Evolutionary conservation across 208 protist genomes (phyloP), one percentile per base, ranked within the genome.

Genomic region (Trypanosomatidae sp.): DNA sequence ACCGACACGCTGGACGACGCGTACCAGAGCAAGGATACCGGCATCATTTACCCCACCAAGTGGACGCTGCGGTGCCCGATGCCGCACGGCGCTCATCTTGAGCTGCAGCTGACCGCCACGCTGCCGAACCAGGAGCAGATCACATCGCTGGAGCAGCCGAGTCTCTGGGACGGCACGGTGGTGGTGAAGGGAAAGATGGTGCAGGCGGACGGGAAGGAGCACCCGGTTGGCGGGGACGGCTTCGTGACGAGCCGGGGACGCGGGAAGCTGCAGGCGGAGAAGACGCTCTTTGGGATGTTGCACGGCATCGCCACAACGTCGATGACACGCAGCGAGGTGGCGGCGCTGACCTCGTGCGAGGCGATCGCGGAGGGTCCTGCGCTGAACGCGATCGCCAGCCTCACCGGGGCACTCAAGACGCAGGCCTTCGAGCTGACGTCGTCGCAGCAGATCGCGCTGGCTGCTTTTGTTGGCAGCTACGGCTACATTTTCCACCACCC

Each of bases 401-500:
- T 89, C 19, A 80, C 60, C 25, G 58, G 52, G 4, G 68, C 83
- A 15, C 67, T 83, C 12, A 64, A 74, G 59, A 76, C 74, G 62
- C 81, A 86, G 64, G 25, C 79, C 19, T 69, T 82, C 58, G 60
- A 68, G n/a, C 60, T 90, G 12, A 70, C 56, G 0, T 64, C 83
- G n/a, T 68, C 73, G 46, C 85, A 93, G 56, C 78, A 84, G 53
- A 69, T 90, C 1, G 72, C 90, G 10, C 58, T 90, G 43, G 59
- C 77, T 0, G 76, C 77, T 19, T 68, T 91, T 58, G 62, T 91
- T 10, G 84, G 81, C 15, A 73, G 69, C 10, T 91, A 88, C 70
- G 81, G 77, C 33, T 91, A 76, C 77, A 83, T 93, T n/a, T 89
- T 74, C 70, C 86, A 93, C 67, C 79, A 90, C 60, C 67, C 67